Evolutionary conservation across 352 stramenopile genomes (phyloP), one percentile per base, ranked within the genome.

Genomic region (Phytophthora capsici): DNA sequence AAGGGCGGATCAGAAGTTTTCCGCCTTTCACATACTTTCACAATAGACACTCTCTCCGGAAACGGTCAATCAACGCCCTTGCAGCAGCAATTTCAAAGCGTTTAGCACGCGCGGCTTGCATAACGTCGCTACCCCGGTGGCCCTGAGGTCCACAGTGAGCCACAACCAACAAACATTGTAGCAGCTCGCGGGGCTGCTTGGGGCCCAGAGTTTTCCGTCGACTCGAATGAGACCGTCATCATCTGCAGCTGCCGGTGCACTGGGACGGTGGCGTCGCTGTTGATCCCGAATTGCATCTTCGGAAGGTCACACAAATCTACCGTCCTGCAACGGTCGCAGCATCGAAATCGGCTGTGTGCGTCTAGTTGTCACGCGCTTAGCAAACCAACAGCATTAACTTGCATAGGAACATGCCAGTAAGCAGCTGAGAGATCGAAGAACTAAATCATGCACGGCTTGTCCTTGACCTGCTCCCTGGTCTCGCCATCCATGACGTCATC

Each of bases 21-120:
- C 50, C 41, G 1, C 55, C 43, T 16, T 71, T 71, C 4, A 58
- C 3, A 16, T 66, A 55, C 19, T 66, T 62, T 26, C 55, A 66
- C 23, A 71, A 7, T 4, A 71, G 20, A 20, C 63, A 66, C 2
- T 37, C 26, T 8, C 44, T 2, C 32, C 61, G 32, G 37, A 61
- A 57, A 20, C 10, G 8, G n/a, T n/a, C n/a, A n/a, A n/a, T n/a
- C n/a, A n/a, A n/a, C n/a, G n/a, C n/a, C n/a, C n/a, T n/a, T n/a
- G n/a, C n/a, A 44, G 45, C 12, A 43, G 8, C 37, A 43, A 43
- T 19, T n/a, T 20, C 37, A 4, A 43, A 43, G 8, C 36, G 36
- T 9, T 14, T 7, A 20, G 12, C 7, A 3, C 57, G 37, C 4
- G 49, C 14, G 0, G 17, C 8, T 14, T 52, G 5, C 23, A 52